Evolutionary conservation across 2,329 filamentous ascomycete species (phyloP).

Genomic region (Nothopassalora personata): DNA sequence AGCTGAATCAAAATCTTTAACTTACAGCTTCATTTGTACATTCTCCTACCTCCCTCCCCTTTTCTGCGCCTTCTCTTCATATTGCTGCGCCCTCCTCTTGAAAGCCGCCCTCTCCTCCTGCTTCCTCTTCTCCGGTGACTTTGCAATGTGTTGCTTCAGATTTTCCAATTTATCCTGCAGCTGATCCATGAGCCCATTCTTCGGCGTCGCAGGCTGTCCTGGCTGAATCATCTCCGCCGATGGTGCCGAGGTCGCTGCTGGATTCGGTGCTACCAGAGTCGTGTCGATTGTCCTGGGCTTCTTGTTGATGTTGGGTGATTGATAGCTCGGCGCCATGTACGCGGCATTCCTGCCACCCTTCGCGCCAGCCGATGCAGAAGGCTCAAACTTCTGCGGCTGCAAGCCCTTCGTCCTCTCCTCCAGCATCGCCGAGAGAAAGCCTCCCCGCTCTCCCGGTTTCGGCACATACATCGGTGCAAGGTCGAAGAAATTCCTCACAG

Average conservation of each 20-base stretch:
- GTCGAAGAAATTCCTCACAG: constrained; percentile 35
- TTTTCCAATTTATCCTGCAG: neutral
- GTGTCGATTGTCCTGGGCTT: constrained; percentile 14
- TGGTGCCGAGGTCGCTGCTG: neutral
- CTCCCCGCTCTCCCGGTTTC: constrained; percentile 9
- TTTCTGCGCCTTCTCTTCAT: constrained; percentile 21
- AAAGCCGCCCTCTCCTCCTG: constrained; percentile 18
- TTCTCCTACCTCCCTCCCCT: constrained; percentile 1
- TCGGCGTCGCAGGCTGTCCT: neutral
- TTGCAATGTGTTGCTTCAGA: neutral
- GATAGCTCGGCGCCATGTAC: constrained; percentile 19
- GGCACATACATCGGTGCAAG: constrained; percentile 35
- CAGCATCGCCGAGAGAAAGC: constrained; percentile 4
- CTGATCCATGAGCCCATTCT: constrained; percentile 3
- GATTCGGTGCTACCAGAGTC: constrained; percentile 8
- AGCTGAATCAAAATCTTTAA: neutral
- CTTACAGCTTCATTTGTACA: neutral
- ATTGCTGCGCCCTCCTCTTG: constrained; percentile 26
- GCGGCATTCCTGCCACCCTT: constrained; percentile 13
- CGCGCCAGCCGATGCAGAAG: neutral
- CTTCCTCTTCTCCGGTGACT: constrained; percentile 7
- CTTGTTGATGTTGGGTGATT: constrained; percentile 15
- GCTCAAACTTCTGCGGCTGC: neutral
- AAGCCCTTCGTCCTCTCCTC: constrained; percentile 2
- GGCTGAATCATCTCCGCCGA: constrained; percentile 18